Evolutionary conservation across 2,329 filamentous ascomycete species (phyloP).

Genomic region (Penicillium sp.): DNA sequence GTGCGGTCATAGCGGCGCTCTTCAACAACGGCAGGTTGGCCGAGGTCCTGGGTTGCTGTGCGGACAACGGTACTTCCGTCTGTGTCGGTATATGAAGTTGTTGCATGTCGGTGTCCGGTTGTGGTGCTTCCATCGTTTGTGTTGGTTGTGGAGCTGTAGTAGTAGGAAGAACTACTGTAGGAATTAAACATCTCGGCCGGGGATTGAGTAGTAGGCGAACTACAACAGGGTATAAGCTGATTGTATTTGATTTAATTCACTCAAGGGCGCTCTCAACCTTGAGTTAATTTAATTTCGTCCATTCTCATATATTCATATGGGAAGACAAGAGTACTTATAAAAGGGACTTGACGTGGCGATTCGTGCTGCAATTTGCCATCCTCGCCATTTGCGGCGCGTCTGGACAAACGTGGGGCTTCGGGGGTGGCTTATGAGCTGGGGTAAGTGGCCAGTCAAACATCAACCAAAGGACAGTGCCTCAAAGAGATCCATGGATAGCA

Average conservation of each 20-base stretch:
- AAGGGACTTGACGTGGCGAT: background rate
- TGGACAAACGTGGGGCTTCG: background rate
- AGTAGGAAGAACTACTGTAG: slow-evolving; percentile 34
- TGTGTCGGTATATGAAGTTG: slow-evolving; percentile 30
- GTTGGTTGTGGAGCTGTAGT: slow-evolving; percentile 32
- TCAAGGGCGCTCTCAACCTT: too few relatives aligned
- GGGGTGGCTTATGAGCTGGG: background rate
- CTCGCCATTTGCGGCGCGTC: background rate
- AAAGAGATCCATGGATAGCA: background rate
- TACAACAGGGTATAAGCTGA: background rate
- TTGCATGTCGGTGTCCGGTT: slow-evolving; percentile 35
- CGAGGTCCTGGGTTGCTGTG: slow-evolving; percentile 35
- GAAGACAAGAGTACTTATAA: background rate
- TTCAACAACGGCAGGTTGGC: slow-evolving; percentile 32
- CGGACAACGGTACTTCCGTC: slow-evolving; percentile 35
- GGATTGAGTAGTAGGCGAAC: background rate
- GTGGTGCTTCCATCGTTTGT: slow-evolving; percentile 23
- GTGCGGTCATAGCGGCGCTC: slow-evolving; percentile 34
- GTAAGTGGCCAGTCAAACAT: background rate
- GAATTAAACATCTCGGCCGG: slow-evolving; percentile 22
- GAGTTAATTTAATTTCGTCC: too few relatives aligned
- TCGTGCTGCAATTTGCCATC: background rate
- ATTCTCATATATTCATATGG: background rate
- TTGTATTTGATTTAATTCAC: too few relatives aligned
- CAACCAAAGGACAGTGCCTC: background rate